A percentile compares a stretch with the other conserved stretches of the same genome.
Conservation (phyloP, 441 rosid genomes). For the Hypseocharis bilobata region DNA sequence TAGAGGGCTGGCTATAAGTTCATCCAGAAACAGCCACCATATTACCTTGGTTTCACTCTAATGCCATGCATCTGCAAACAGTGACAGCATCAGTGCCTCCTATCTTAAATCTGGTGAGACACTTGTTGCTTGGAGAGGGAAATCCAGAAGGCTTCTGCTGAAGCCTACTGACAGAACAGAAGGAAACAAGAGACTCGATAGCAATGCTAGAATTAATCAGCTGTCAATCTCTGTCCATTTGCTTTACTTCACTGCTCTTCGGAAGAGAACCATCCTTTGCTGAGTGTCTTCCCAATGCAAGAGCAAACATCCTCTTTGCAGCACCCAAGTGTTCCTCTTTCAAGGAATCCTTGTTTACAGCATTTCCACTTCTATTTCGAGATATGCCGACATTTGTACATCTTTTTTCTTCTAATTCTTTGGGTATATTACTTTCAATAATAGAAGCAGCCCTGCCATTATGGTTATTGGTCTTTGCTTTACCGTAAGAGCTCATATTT, state of each 20-base stretch:
- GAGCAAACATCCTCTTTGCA: slow-evolving; percentile 58
- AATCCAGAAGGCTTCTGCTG: too few species aligned
- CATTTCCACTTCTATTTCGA: slow-evolving; percentile 20
- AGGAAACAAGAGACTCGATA: too few species aligned
- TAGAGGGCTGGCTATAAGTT: too few species aligned
- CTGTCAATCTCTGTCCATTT: slow-evolving; percentile 13
- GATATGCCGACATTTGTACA: slow-evolving; percentile 12
- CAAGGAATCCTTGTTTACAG: slow-evolving; percentile 29
- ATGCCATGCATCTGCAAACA: too few species aligned
- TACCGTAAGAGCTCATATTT: slow-evolving; percentile 6
- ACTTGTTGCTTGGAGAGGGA: too few species aligned
- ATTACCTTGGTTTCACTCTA: too few species aligned
- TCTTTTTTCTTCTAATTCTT: slow-evolving; percentile 21
- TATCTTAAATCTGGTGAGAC: too few species aligned
- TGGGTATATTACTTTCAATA: slow-evolving; percentile 20
- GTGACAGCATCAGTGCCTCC: too few species aligned
- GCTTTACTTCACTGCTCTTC: slow-evolving; percentile 27
- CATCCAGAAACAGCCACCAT: too few species aligned
- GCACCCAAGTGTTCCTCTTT: slow-evolving; percentile 50
- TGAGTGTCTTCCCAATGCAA: slow-evolving; percentile 48
- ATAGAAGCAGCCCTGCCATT: slow-evolving; percentile 11
- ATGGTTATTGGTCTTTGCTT: slow-evolving; percentile 19
- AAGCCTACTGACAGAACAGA: too few species aligned
- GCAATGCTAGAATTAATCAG: too few species aligned
- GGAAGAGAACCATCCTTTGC: slow-evolving; percentile 24